Evolutionary conservation across 495 filamentous ascomycete genomes (phyloP), one percentile per base, ranked within the genome.

Genomic region (Chaetomidium leptoderma): DNA sequence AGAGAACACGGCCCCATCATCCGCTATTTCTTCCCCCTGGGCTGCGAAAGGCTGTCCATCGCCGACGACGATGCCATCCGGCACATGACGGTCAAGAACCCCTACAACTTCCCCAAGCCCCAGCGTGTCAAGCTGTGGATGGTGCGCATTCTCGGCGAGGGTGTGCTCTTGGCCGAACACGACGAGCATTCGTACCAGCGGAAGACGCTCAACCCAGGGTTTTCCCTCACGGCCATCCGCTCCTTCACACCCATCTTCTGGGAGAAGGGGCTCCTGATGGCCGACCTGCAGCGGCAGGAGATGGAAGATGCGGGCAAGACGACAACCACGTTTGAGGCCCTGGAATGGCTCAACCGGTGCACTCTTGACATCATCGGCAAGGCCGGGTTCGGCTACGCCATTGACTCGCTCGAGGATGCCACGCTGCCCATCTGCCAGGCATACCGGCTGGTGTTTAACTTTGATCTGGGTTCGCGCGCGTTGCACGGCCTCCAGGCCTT

Each of bases 81-180:
- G 53, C 75, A 79, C 56, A 74, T 80, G 68, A 77, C 75, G 10
- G 64, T 77, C 55, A 76, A 75, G 57, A 77, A 81, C 65, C 74
- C 77, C 4, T 80, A 81, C 70, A 79, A 78, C 63, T 81, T 73
- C 61, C 76, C 76, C 17, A 80, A 81, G 58, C 78, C 78, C 0
- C 60, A 74, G 0, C 75, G 75, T 39, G 77, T 75, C 2, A 75
- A 74, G 69, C 65, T 74, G 27, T 80, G 76, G 77, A 75, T 79
- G 76, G 68, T 70, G 36, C 72, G 76, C 43, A 76, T 79, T 37
- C 62, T 79, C 27, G 76, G 76, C 29, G 71, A 77, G 29, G 76
- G 76, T 13, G 70, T 80, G 21, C 68, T 80, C 40, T 69, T 80
- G 10, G 76, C 76, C 26, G 77, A 80, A 50, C 74, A 73, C 16